Evolutionary conservation across 192 early-diverging fungal genomes (phyloP).

Genomic region (Linnemannia schmuckeri): DNA sequence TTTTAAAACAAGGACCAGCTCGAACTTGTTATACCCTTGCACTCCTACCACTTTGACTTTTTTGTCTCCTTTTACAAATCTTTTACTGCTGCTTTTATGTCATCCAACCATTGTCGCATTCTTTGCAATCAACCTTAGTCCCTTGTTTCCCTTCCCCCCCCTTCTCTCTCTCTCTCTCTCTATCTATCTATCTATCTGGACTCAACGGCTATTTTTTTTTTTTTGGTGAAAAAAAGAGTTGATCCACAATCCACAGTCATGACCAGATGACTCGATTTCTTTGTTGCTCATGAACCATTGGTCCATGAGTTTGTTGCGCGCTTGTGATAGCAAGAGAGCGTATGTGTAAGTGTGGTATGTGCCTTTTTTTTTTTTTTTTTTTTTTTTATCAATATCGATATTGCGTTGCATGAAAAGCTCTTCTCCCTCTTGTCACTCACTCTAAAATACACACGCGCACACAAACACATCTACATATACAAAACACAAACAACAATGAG

Average conservation of each 20-base stretch:
- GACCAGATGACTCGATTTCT: background rate
- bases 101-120: background rate
- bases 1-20: background rate
- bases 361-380: background rate
- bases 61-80: background rate
- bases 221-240: background rate
- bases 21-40: background rate
- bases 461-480: background rate
- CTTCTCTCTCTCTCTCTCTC: too few species aligned
- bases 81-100: background rate
- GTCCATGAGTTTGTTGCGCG: background rate
- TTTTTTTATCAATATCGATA: too few species aligned
- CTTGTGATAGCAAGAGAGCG: background rate
- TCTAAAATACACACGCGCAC: background rate
- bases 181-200: background rate
- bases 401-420: background rate
- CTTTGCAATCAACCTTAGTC: background rate
- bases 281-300: background rate
- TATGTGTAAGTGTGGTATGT: background rate
- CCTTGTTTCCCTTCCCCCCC: background rate
- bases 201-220: slow-evolving; percentile 7
- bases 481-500: background rate
- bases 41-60: background rate
- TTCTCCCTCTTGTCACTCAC: background rate
- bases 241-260: background rate